Evolutionary conservation across 306 rosid species (phyloP).

Genomic region (Rubus idaeus): DNA sequence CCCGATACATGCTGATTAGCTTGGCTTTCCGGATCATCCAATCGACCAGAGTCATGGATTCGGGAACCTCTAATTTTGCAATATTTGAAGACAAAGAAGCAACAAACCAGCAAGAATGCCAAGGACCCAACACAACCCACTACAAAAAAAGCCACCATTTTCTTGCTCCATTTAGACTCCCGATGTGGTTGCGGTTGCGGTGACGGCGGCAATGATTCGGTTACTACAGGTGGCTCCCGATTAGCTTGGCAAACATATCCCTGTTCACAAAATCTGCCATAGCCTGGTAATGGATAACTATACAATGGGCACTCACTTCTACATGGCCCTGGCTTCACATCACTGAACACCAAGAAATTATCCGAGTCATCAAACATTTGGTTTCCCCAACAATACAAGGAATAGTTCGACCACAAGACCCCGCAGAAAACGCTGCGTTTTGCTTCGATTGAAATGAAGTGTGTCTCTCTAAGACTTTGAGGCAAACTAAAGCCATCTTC

Average conservation of each 20-base stretch:
- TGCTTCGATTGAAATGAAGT: constrained; percentile 58
- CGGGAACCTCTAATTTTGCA: constrained; percentile 50
- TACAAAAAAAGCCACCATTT: constrained; percentile 68
- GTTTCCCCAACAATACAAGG: constrained; percentile 80
- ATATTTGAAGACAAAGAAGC: constrained; percentile 43
- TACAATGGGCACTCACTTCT: constrained; percentile 33
- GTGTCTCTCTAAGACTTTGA: constrained; percentile 17
- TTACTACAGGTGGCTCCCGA: no score
- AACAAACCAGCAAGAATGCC: constrained; percentile 38
- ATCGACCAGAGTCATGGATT: constrained; percentile 80
- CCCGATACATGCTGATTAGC: constrained; percentile 3
- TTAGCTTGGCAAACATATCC: constrained; percentile 42
- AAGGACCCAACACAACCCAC: constrained; percentile 76
- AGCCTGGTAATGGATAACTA: constrained; percentile 23
- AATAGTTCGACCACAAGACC: constrained; percentile 26
- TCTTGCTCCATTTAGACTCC: constrained; percentile 43
- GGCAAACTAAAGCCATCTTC: constrained; percentile 56
- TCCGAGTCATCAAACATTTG: constrained; percentile 26
- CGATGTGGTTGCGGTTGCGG: background rate
- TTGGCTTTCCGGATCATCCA: constrained; percentile 38
- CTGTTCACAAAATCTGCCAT: constrained; percentile 30
- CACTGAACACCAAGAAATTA: constrained; percentile 41
- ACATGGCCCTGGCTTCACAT: constrained; percentile 79
- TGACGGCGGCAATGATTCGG: background rate
- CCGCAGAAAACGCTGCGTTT: constrained; percentile 71